phyloP scores from a whole-genome alignment of 345 rosid genomes.

The Eucalyptus guilfoylei region DNA sequence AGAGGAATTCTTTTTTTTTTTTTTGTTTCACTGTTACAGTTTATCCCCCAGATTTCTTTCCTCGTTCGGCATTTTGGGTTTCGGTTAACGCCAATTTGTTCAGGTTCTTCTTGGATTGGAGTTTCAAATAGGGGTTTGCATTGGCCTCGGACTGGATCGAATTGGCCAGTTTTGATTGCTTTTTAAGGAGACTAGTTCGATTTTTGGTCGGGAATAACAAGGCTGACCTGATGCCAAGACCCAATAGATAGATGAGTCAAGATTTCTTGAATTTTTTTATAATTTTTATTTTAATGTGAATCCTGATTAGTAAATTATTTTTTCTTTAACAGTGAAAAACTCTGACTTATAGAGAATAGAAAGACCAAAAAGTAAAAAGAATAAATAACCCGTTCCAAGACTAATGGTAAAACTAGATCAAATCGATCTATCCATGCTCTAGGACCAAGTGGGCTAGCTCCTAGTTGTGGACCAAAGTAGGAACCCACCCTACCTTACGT shows the following conservation, averaged over 20 bases:
- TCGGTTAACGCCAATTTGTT: neutral
- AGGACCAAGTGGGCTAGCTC: too few species aligned
- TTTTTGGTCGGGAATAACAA: too few species aligned
- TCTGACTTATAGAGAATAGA: too few species aligned
- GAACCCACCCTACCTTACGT: neutral
- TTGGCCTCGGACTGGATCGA: too few species aligned
- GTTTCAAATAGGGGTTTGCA: accelerated
- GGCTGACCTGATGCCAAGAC: accelerated
- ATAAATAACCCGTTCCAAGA: too few species aligned
- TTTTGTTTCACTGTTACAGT: neutral
- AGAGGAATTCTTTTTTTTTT: neutral
- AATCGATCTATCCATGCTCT: accelerated
- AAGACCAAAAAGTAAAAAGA: too few species aligned
- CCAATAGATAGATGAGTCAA: accelerated
- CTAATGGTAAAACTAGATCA: accelerated
- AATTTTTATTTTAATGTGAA: too few species aligned
- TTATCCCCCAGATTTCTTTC: neutral
- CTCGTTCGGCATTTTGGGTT: neutral
- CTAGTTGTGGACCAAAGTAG: too few species aligned
- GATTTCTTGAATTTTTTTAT: too few species aligned
- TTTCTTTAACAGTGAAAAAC: too few species aligned
- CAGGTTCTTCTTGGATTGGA: neutral
- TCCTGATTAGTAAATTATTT: too few species aligned
- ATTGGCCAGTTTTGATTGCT: too few species aligned
- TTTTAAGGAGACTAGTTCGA: accelerated